Evolutionary conservation across 345 rosid species (phyloP), one percentile per base, ranked within the genome.

Genomic region (Salix dunnii): DNA sequence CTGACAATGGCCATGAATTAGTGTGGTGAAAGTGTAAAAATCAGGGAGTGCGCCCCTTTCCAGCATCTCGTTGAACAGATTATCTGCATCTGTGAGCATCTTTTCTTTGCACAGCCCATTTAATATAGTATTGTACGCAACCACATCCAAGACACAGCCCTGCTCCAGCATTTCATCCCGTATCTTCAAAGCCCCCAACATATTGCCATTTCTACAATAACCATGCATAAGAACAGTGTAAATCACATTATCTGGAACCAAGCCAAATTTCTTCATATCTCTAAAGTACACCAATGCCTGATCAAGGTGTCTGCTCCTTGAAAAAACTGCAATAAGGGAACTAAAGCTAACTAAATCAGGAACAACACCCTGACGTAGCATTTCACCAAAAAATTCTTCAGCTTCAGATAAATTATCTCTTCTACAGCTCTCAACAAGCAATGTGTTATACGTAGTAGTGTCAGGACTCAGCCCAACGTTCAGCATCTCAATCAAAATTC

Each of bases 141-240:
- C 87, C 60, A 90, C 89, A 85, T 94, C 97, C 89, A 94, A 58
- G 38, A 73, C 38, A 76, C 94, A 91, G 71, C 98, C 94, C 71
- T 84, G 89, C 76, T 76, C 84, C 42, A 89, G 74, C 94, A 91
- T 94, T 78, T 90, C 90, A 82, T 90, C 87, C 75, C 94, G 82
- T 74, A 88, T 76, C 78, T 76, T 85, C 85, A 94, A 77, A 72
- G 94, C 96, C 82, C 88, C 90, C 8, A 72, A 72, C 72, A 89
- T 74, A 48, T 78, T 75, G 35, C 94, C 91, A 77, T 81, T 85
- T 78, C 80, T 91, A 75, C 92, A 92, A 74, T 86, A 87, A 67
- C 96, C 93, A 79, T 91, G 86, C 64, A 94, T 92, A 73, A 94
- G 88, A 80, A 91, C 84, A 3, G 94, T 89, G 83, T 94, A 92